These are phyloP conservation scores for Phytophthora sansomeana DNA, from an alignment of 352 stramenopile genomes.

Conservation along the genomic window DNA sequence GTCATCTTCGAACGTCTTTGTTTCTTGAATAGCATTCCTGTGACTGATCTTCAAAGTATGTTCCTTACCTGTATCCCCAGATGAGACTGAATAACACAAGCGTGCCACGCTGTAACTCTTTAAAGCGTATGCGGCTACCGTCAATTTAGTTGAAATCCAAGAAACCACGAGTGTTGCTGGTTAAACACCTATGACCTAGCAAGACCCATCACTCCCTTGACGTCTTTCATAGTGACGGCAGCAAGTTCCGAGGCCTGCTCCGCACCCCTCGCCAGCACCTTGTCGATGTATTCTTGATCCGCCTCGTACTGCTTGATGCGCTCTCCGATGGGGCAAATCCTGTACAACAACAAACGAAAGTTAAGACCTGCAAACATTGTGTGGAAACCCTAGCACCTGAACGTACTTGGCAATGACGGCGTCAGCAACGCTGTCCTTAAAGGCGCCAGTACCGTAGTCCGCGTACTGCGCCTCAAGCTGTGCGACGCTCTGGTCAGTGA, in stretches of 20 bases:
- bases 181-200: slow-evolving; percentile 22
- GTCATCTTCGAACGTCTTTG: too few relatives aligned
- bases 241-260: slow-evolving; percentile 70
- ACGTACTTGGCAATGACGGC: slow-evolving; percentile 94
- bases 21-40: too few relatives aligned
- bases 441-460: slow-evolving; percentile 83
- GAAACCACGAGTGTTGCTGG: neutral
- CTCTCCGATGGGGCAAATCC: slow-evolving; percentile 94
- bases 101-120: too few relatives aligned
- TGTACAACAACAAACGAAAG: slow-evolving; percentile 33
- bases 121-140: slow-evolving; percentile 2
- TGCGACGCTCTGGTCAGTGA: slow-evolving; percentile 79
- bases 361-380: slow-evolving; percentile 8
- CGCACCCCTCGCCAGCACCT: slow-evolving; percentile 90
- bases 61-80: too few relatives aligned
- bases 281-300: slow-evolving; percentile 92
- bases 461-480: slow-evolving; percentile 75
- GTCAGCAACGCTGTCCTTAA: slow-evolving; percentile 96
- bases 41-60: too few relatives aligned
- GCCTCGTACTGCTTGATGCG: slow-evolving; percentile 93
- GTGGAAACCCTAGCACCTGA: neutral
- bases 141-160: slow-evolving; percentile 35
- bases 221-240: slow-evolving; percentile 73
- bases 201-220: slow-evolving; percentile 81
- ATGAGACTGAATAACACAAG: too few relatives aligned